phyloP scores from a whole-genome alignment of 2,329 filamentous ascomycete genomes.

The Fusarium papillatum region DNA sequence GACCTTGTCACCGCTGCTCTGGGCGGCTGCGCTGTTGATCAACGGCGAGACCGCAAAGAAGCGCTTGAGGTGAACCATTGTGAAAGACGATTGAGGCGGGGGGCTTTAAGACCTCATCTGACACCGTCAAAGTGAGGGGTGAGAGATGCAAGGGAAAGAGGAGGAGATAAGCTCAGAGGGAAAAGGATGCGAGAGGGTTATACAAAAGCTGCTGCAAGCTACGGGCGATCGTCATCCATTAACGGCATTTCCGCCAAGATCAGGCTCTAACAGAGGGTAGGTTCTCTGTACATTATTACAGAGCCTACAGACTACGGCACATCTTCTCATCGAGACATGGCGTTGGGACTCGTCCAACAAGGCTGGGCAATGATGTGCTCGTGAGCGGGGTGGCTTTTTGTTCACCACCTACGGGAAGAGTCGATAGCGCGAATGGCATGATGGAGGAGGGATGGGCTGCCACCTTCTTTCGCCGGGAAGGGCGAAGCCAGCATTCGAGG shows the following conservation, averaged over 20 bases:
- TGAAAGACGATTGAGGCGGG: slow-evolving; percentile 3
- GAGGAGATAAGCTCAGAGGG: slow-evolving; percentile 5
- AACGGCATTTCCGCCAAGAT: slow-evolving; percentile 20
- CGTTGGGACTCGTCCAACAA: slow-evolving; percentile 24
- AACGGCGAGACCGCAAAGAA: slow-evolving; percentile 34
- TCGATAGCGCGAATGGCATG: slow-evolving; percentile 17
- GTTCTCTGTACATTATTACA: slow-evolving; percentile 36
- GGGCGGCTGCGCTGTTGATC: slow-evolving; percentile 44
- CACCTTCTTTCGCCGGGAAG: slow-evolving; percentile 27
- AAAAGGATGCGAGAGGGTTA: slow-evolving; percentile 15
- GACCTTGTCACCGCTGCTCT: slow-evolving; percentile 54
- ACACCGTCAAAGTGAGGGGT: slow-evolving; percentile 23
- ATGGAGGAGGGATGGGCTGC: slow-evolving; percentile 28
- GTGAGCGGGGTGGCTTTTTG: slow-evolving; percentile 1
- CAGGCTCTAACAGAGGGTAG: slow-evolving; percentile 21
- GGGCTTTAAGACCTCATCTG: slow-evolving; percentile 11
- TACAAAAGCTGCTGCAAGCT: slow-evolving; percentile 18
- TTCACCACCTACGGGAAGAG: slow-evolving; percentile 8
- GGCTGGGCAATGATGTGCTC: slow-evolving; percentile 31
- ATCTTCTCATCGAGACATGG: slow-evolving; percentile 33
- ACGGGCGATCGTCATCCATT: slow-evolving; percentile 36
- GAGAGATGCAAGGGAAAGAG: slow-evolving; percentile 18
- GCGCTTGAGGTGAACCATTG: slow-evolving; percentile 35
- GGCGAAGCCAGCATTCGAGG: slow-evolving; percentile 12
- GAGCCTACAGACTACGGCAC: slow-evolving; percentile 8